phyloP scores from a whole-genome alignment of 306 rosid genomes.

The Vachellia pachyceras region DNA sequence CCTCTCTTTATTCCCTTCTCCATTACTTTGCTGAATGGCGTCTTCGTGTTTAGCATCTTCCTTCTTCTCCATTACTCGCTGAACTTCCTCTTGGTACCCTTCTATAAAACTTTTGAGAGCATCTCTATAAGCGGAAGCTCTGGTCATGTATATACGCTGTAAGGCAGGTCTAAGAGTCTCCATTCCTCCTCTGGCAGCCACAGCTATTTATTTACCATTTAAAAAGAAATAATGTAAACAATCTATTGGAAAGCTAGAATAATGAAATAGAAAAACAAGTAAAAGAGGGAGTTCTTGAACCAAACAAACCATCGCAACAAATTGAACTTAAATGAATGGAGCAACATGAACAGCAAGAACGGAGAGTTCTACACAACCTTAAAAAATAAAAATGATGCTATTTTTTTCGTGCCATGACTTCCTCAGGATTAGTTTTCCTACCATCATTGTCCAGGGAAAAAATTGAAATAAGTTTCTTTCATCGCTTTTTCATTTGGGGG shows the following conservation, averaged over 20 bases:
- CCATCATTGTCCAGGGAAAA: not conserved
- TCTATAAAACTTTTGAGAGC: constrained; percentile 84
- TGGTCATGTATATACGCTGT: constrained; percentile 88
- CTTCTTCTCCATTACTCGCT: constrained; percentile 69
- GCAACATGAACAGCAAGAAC: constrained; percentile 18
- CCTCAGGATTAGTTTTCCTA: not conserved
- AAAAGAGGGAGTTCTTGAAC: constrained; percentile 6
- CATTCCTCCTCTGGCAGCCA: constrained; percentile 64
- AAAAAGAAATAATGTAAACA: constrained; percentile 7
- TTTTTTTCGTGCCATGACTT: not conserved
- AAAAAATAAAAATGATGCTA: not conserved
- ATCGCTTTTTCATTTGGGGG: not conserved
- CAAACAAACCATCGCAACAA: constrained; percentile 19
- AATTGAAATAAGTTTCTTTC: not conserved
- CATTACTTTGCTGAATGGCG: constrained; percentile 59
- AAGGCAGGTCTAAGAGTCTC: constrained; percentile 79
- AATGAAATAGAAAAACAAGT: not conserved
- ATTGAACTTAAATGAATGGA: not conserved
- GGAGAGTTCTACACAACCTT: no score
- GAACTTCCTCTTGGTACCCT: constrained; percentile 88
- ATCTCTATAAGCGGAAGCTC: constrained; percentile 87
- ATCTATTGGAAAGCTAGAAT: not conserved
- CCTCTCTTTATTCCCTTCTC: constrained; percentile 53
- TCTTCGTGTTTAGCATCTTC: constrained; percentile 52
- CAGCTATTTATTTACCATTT: constrained; percentile 50